phyloP scores from a whole-genome alignment of 1,284 basidiomycete genomes.

The Puccinia hordei region DNA sequence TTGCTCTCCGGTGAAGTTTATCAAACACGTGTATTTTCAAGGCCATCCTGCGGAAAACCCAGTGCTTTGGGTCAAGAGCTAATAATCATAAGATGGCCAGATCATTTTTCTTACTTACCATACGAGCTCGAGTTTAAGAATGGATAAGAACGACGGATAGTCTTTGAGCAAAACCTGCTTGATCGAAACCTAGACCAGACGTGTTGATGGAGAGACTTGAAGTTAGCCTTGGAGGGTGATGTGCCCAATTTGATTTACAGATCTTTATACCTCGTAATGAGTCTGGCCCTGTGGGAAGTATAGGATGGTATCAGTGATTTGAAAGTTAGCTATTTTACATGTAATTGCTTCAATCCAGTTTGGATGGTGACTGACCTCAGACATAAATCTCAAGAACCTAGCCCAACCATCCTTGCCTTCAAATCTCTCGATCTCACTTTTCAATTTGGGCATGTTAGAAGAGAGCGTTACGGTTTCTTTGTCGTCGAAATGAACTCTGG shows the following conservation, averaged over 20 bases:
- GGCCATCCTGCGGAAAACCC: conserved; percentile 34
- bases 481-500: conserved; percentile 62
- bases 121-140: conserved; percentile 33
- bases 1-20: conserved; percentile 46
- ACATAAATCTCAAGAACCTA: conserved; percentile 60
- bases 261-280: conserved; percentile 39
- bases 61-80: not conserved
- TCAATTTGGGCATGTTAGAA: conserved; percentile 62
- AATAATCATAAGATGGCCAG: not conserved
- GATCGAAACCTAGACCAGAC: conserved; percentile 38
- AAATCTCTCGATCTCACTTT: conserved; percentile 62
- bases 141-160: conserved; percentile 36
- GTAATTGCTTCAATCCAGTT: not conserved
- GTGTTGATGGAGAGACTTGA: not conserved
- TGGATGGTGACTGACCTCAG: conserved; percentile 57
- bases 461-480: conserved; percentile 62
- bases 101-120: conserved; percentile 25
- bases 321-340: not conserved
- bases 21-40: conserved; percentile 49
- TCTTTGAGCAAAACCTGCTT: conserved; percentile 49
- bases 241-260: not conserved
- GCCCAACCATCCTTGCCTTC: conserved; percentile 63
- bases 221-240: not conserved
- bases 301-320: not conserved
- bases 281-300: conserved; percentile 20